A percentile compares a stretch with the other conserved stretches of the same genome.
Evolutionary conservation across 805 yeast genomes (phyloP).

Genomic region (Sugiyamaella chiloensis): DNA sequence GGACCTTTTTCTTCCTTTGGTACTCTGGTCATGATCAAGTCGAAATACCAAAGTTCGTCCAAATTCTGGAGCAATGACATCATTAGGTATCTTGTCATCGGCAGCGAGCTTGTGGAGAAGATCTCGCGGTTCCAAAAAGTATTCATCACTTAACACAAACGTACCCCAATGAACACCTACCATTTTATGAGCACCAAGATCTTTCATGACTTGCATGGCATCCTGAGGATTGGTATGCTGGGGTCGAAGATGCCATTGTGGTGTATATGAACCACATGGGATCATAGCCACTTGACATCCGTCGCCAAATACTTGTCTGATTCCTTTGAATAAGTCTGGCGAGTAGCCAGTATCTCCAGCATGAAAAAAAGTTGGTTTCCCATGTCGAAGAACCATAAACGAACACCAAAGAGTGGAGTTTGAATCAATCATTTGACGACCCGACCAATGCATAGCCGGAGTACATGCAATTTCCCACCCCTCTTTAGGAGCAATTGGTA

Average conservation of each 20-base stretch:
- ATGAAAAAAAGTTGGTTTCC: constrained; percentile 74
- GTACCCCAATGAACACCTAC: constrained; percentile 98
- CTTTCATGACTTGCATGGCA: constrained; percentile 62
- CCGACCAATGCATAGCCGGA: constrained; percentile 95
- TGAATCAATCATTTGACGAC: constrained; percentile 74
- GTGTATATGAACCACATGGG: constrained; percentile 95
- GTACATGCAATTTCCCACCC: constrained; percentile 78
- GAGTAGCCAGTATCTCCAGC: constrained; percentile 95
- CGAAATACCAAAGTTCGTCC: constrained; percentile 67
- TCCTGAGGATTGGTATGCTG: constrained; percentile 85
- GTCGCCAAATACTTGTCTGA: constrained; percentile 58
- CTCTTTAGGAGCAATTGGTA: constrained; percentile 31
- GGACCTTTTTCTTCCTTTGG: constrained; percentile 16
- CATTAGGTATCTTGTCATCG: constrained; percentile 35
- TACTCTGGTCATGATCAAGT: constrained; percentile 17
- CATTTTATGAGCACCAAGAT: constrained; percentile 57
- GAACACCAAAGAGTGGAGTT: constrained; percentile 89
- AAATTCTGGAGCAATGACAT: constrained; percentile 64
- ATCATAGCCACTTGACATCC: constrained; percentile 64
- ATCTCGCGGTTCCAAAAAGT: constrained; percentile 77
- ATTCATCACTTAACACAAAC: constrained; percentile 82
- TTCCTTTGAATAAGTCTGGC: constrained; percentile 64
- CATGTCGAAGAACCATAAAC: constrained; percentile 63
- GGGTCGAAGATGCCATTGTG: constrained; percentile 90
- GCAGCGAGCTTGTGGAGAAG: constrained; percentile 51